phyloP scores from a whole-genome alignment of 768 basidiomycete species.

The Lentinus tigrinus region DNA sequence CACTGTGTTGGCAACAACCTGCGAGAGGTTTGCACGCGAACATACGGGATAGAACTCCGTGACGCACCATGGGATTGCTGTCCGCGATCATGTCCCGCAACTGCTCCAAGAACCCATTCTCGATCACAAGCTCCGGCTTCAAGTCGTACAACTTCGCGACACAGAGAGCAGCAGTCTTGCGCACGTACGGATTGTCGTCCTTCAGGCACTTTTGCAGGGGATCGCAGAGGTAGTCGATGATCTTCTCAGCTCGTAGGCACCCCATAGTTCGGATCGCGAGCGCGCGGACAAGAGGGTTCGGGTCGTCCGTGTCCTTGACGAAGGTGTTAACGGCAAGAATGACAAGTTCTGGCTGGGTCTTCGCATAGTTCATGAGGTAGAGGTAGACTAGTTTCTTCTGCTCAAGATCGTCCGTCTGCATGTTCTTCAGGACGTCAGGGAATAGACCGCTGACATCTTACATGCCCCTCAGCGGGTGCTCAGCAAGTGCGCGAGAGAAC shows the following conservation, averaged over 20 bases:
- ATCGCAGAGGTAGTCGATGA: constrained; percentile 97
- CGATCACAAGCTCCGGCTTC: constrained; percentile 91
- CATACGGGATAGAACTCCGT: not conserved
- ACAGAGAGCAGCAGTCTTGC: constrained; percentile 96
- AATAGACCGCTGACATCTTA: constrained; percentile 91
- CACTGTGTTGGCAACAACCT: constrained; percentile 98
- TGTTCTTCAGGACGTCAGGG: constrained; percentile 98
- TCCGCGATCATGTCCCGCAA: constrained; percentile 93
- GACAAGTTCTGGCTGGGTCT: constrained; percentile 97
- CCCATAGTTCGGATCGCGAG: constrained; percentile 98
- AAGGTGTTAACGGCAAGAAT: constrained; percentile 99
- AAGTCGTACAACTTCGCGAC: constrained; percentile 98
- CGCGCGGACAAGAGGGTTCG: constrained; percentile 94
- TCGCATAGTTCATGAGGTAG: constrained; percentile 99
- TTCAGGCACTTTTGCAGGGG: constrained; percentile 88
- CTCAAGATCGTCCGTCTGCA: constrained; percentile 99
- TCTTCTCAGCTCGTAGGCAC: constrained; percentile 95
- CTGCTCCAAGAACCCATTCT: constrained; percentile 90
- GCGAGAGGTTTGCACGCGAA: constrained; percentile 7
- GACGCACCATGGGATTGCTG: constrained; percentile 90
- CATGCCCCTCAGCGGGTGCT: not conserved
- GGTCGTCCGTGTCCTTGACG: constrained; percentile 95
- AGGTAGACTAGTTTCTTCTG: constrained; percentile 99
- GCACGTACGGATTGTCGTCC: constrained; percentile 97
- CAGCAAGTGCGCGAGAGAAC: constrained; percentile 3